Evolutionary conservation across 2,329 filamentous ascomycete species (phyloP), one percentile per base, ranked within the genome.

Genomic region (Cercospora beticola): DNA sequence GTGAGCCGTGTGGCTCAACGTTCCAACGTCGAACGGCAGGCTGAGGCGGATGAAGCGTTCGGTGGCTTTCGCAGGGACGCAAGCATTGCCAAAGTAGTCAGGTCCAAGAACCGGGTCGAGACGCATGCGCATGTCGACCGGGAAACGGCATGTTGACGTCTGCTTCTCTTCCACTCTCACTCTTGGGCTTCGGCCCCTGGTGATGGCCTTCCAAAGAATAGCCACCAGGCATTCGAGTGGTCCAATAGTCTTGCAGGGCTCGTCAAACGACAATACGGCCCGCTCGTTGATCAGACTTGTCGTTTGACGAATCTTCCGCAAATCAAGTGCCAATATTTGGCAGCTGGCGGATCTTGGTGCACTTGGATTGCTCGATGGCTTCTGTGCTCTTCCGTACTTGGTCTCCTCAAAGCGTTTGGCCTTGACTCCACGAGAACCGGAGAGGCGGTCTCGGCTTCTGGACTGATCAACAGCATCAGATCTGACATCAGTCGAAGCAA

Each of bases 151-250:
- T 26, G 59, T 65, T 18, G 61, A 67, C 14, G 21, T 12, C 23
- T 28, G 21, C 30, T 14, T 40, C 49, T 57, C 40, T 10, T 63
- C 60, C 18, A 46, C 57, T 5, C 62, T 62, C n/a, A 60, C 40
- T 21, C 64, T 18, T 14, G 64, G 64, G 56, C 64, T 66, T 10
- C 64, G 62, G 6, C 69, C 72, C 2, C 71, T 65, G 6, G 62
- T 61, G 52, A 71, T 67, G 26, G 66, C 69, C 30, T 70, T 70
- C 73, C 72, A 75, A 14, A 75, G 67, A 6, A 75, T 70, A 18
- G 69, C 62, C 31, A 68, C 58, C 33, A 75, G 65, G 31, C 62
- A 64, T 33, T 75, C 70, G 46, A 70, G 66, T 7, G 36, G 46
- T 5, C 63, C 67, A 30, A 72, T 54, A 23, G 64, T 58, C 18